Evolutionary conservation across 2,329 filamentous ascomycete genomes (phyloP), one percentile per base, ranked within the genome.

Genomic region (Tolypocladium ophioglossoides): DNA sequence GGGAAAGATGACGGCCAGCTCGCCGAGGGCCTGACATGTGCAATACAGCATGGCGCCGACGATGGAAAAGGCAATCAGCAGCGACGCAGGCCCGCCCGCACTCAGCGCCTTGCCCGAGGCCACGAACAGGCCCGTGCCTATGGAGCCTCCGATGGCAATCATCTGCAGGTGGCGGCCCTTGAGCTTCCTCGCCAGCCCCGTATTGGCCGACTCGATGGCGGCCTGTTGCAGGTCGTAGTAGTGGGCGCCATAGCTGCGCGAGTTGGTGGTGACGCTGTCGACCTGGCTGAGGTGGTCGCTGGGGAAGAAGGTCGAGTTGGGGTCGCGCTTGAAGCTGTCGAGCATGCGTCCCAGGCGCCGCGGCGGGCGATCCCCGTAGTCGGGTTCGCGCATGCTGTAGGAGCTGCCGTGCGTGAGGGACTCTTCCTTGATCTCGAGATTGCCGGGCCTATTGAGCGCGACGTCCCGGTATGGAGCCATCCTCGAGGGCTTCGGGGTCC

Each of bases 91-190:
- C 3, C 90, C 90, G 60, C 89, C 90, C 18, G 76, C 74, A 50
- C 81, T 76, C 56, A 95, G 74, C 12, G 89, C 84, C 56, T 75
- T 77, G 52, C 88, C 89, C 0, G 89, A 92, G 24, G 89, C 87
- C 40, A 96, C 89, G 67, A 96, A 96, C 2, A 96, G 76, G 59
- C 91, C 91, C 27, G 87, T 91, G 82, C 87, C 88, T 63, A 96
- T 96, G 12, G 88, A 92, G 46, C 91, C 91, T 62, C 91, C 91
- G 61, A 96, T 95, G 16, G 92, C 92, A 76, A 96, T 96, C 92
- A 96, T 96, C 74, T 96, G 91, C 66, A 96, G 68, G 74, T 97
- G 92, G 50, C 91, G 79, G 22, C 85, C 84, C 72, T 95, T 94
- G 61, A 95, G 72, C 68, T 84, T 85, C 64, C 91, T 79, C 51